These are phyloP conservation scores for Gelatoporia subvermispora DNA, from an alignment of 768 basidiomycete genomes.

Conservation along the genomic window DNA sequence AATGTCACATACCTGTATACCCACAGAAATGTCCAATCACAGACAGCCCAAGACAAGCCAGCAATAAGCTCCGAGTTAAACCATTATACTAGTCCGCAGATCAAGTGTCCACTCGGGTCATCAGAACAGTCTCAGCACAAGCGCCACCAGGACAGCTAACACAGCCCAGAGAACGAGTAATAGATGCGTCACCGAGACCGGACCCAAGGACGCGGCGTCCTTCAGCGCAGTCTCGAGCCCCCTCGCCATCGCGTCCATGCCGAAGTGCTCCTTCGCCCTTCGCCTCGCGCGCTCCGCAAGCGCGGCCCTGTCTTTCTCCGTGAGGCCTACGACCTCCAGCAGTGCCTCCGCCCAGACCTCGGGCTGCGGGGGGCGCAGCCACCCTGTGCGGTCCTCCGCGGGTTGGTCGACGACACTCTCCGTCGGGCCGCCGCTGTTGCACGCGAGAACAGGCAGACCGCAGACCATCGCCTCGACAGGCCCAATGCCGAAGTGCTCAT, in stretches of 20 bases:
- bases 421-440: constrained; percentile 82
- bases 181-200: constrained; percentile 15
- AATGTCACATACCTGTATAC: too few species aligned
- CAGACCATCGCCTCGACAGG: constrained; percentile 94
- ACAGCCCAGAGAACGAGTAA: constrained; percentile 5
- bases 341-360: constrained; percentile 70
- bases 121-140: neutral
- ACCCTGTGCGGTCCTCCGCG: constrained; percentile 59
- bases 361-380: constrained; percentile 61
- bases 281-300: constrained; percentile 52
- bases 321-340: constrained; percentile 48
- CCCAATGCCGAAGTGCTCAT: constrained; percentile 97
- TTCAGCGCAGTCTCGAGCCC: constrained; percentile 51
- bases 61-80: too few species aligned
- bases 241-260: constrained; percentile 69
- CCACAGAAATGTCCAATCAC: too few species aligned
- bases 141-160: constrained; percentile 5
- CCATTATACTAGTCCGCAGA: too few species aligned
- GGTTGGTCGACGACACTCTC: constrained; percentile 66
- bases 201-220: constrained; percentile 55
- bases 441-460: constrained; percentile 85
- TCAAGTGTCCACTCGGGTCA: neutral
- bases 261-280: constrained; percentile 64
- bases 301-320: constrained; percentile 34
- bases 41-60: too few species aligned